Conservation (phyloP, 306 rosid species). For the Prunus davidiana region DNA sequence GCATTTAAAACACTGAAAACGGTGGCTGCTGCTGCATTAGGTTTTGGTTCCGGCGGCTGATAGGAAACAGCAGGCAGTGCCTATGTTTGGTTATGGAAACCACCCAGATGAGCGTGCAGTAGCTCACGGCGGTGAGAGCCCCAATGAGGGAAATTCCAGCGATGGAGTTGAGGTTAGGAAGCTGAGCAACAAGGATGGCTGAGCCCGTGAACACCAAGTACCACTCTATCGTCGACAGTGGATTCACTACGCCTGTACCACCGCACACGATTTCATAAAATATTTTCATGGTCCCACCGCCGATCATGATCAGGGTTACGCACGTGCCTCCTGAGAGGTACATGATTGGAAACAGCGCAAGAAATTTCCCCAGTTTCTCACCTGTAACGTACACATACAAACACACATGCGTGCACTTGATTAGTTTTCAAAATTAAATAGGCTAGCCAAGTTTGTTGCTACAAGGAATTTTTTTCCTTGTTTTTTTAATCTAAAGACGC, state of each 20-base stretch:
- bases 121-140: slow-evolving; percentile 54
- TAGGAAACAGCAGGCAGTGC: slow-evolving; percentile 24
- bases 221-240: slow-evolving; percentile 52
- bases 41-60: slow-evolving; percentile 28
- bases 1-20: slow-evolving; percentile 49
- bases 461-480: too few relatives aligned
- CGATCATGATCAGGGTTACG: slow-evolving; percentile 66
- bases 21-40: slow-evolving; percentile 15
- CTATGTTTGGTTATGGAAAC: slow-evolving; percentile 47
- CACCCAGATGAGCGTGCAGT: slow-evolving; percentile 56
- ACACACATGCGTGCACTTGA: too few relatives aligned
- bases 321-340: slow-evolving; percentile 79
- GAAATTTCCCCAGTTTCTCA: slow-evolving; percentile 57
- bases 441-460: too few relatives aligned
- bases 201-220: slow-evolving; percentile 53
- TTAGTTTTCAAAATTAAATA: too few relatives aligned
- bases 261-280: slow-evolving; percentile 48
- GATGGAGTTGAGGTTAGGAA: slow-evolving; percentile 73
- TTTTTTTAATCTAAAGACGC: too few relatives aligned
- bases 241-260: slow-evolving; percentile 18
- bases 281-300: slow-evolving; percentile 72
- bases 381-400: slow-evolving; percentile 29
- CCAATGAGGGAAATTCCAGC: slow-evolving; percentile 69
- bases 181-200: slow-evolving; percentile 65
- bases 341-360: slow-evolving; percentile 62